A percentile compares a stretch with the other conserved stretches of the same genome.
phyloP scores from a whole-genome alignment of 2,329 filamentous ascomycete species.

The Penicillium sp. region DNA sequence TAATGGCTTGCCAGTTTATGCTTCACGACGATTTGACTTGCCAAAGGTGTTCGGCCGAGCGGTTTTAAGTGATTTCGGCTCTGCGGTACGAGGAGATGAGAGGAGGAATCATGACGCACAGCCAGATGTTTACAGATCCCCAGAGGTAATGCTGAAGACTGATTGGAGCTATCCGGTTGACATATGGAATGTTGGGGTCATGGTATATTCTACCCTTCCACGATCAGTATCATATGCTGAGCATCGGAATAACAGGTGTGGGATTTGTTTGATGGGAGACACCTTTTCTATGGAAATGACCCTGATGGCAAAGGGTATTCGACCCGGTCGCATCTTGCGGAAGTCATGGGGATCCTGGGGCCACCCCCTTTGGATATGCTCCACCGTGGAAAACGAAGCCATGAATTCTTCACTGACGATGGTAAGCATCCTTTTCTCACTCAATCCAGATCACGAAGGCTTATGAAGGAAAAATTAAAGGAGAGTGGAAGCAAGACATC shows the following conservation, averaged over 20 bases:
- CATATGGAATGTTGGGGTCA: conserved; percentile 54
- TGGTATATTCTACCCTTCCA: conserved; percentile 41
- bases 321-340: conserved; percentile 47
- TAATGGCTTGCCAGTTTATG: conserved; percentile 36
- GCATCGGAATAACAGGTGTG: conserved; percentile 40
- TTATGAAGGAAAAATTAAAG: conserved; percentile 8
- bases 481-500: conserved; percentile 12
- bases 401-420: conserved; percentile 45
- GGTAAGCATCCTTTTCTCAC: conserved; percentile 28
- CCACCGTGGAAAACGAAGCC: conserved; percentile 31
- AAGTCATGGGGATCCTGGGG: conserved; percentile 49
- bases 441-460: conserved; percentile 5
- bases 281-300: conserved; percentile 32
- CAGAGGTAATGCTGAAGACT: conserved; percentile 50
- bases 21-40: conserved; percentile 35
- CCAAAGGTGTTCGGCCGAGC: conserved; percentile 28
- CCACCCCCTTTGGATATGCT: conserved; percentile 43
- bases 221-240: neutral
- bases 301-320: conserved; percentile 38
- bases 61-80: conserved; percentile 14
- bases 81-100: conserved; percentile 40
- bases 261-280: conserved; percentile 50
- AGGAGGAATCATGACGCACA: conserved; percentile 49
- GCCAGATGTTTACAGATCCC: conserved; percentile 34
- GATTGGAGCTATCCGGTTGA: conserved; percentile 52